phyloP scores from a whole-genome alignment of 2,329 filamentous ascomycete species.

The Ophiocordyceps sinensis region DNA sequence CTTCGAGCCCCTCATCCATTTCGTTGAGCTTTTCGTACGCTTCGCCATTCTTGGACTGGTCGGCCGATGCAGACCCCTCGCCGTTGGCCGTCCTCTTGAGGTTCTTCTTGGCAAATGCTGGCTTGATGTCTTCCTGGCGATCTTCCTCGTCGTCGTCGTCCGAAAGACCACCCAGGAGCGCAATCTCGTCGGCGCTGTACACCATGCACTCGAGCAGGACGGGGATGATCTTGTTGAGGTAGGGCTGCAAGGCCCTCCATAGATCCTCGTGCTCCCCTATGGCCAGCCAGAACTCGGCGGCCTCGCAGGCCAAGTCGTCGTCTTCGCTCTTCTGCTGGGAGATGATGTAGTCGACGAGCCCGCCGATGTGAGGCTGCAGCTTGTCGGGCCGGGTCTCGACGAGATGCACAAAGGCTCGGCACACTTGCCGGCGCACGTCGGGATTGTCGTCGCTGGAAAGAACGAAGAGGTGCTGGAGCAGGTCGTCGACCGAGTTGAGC shows the following conservation, averaged over 20 bases:
- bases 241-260: conserved; percentile 61
- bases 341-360: conserved; percentile 86
- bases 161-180: conserved; percentile 66
- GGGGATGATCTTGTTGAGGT: conserved; percentile 73
- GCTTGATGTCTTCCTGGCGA: conserved; percentile 78
- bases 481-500: conserved; percentile 62
- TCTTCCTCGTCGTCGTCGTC: conserved; percentile 90
- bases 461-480: conserved; percentile 71
- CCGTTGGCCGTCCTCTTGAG: conserved; percentile 44
- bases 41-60: conserved; percentile 35
- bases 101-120: conserved; percentile 66
- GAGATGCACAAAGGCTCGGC: conserved; percentile 80
- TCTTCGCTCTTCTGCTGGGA: conserved; percentile 79
- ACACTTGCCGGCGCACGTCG: conserved; percentile 85
- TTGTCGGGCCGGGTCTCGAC: conserved; percentile 86
- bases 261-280: conserved; percentile 77
- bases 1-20: conserved; percentile 66
- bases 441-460: conserved; percentile 62
- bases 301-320: conserved; percentile 81
- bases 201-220: conserved; percentile 91
- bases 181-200: conserved; percentile 87
- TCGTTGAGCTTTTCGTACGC: conserved; percentile 38
- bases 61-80: conserved; percentile 32
- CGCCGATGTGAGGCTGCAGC: conserved; percentile 73
- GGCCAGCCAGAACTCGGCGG: conserved; percentile 94